phyloP scores from a whole-genome alignment of 1,284 basidiomycete genomes.

The Testicularia cyperi region DNA sequence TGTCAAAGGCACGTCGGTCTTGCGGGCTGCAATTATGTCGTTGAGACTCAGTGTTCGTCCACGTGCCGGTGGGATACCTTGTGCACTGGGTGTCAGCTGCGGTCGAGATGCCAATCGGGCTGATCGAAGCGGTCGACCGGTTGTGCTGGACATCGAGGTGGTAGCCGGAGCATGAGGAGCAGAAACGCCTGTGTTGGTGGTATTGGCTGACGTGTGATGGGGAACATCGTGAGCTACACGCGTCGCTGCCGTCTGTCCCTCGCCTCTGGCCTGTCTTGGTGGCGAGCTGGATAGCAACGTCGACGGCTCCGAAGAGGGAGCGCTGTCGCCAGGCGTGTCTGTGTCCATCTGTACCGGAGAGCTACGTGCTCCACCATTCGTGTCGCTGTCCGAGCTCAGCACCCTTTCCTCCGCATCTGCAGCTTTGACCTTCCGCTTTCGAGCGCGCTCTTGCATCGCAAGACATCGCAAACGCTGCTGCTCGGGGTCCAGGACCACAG shows the following conservation, averaged over 20 bases:
- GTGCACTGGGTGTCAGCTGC: slow-evolving; percentile 20
- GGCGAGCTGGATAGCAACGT: no score
- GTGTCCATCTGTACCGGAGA: no score
- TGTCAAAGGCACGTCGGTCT: slow-evolving; percentile 30
- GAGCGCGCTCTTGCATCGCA: slow-evolving; percentile 35
- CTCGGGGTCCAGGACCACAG: slow-evolving; percentile 18
- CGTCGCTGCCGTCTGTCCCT: no score
- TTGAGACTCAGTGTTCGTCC: slow-evolving; percentile 32
- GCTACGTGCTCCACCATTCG: no score
- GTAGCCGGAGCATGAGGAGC: neutral
- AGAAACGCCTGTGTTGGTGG: no score
- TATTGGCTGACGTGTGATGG: no score
- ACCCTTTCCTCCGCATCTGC: no score
- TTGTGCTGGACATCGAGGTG: slow-evolving; percentile 3
- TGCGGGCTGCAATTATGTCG: slow-evolving; percentile 36
- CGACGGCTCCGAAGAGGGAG: no score
- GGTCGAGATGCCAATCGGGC: slow-evolving; percentile 10
- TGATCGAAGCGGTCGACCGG: slow-evolving; percentile 22
- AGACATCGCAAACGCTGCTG: slow-evolving; percentile 32
- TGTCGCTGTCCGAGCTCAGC: no score
- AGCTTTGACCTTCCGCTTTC: slow-evolving; percentile 11
- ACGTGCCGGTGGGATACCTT: slow-evolving; percentile 18
- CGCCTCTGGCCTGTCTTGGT: no score
- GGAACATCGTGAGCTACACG: no score
- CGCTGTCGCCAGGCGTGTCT: no score